Base-by-base conservation (phyloP, 2,329 filamentous ascomycete genomes). In the Calycina herbarum region DNA sequence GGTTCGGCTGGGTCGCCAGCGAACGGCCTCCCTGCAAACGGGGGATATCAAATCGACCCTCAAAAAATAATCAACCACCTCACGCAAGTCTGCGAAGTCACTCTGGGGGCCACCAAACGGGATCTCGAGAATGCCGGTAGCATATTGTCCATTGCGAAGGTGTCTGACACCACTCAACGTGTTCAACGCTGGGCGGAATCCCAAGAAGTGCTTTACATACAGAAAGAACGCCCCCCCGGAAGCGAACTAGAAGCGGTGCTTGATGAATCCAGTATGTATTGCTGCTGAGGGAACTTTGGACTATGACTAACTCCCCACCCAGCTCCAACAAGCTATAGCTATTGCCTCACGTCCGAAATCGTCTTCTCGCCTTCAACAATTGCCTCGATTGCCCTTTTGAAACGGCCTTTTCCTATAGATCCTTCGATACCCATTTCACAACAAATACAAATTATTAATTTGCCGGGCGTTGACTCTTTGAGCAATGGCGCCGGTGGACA, bases 381-480 rank as follows among this genome's bases (percentile, higher is more conserved):
- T 57, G 89, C 92, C 59, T 97, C 92, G 71, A 89, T 98, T 69
- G 91, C 93, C 64, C 87, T 99, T 73, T 86, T 97, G 71, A 99
- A 99, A 82, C 89, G 93, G 64, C 90, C 94, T 63, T 88, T 90
- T 76, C 91, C 94, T 62, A 92, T 99, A 79, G 92, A 97, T 77
- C 88, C 92, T 67, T 86, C 85, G 73, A 83, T 93, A 76, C 91
- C 94, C 66, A 87, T 99, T 75, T 89, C 89, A 73, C 89, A 89
- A 65, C 95, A 99, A 80, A 89, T 99, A 73, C 93, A 96, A 76
- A 91, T 97, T 76, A 91, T 94, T 78, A 97, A 96, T 77, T 83
- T 99, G 68, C 94, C 95, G 11, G 92, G 94, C 63, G 87, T 90
- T 67, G 90, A 90, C 62, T 87, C 89, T 20, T 57, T 70, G 68